phyloP scores from a whole-genome alignment of 2,329 filamentous ascomycete genomes.

The Botrytis elliptica region DNA sequence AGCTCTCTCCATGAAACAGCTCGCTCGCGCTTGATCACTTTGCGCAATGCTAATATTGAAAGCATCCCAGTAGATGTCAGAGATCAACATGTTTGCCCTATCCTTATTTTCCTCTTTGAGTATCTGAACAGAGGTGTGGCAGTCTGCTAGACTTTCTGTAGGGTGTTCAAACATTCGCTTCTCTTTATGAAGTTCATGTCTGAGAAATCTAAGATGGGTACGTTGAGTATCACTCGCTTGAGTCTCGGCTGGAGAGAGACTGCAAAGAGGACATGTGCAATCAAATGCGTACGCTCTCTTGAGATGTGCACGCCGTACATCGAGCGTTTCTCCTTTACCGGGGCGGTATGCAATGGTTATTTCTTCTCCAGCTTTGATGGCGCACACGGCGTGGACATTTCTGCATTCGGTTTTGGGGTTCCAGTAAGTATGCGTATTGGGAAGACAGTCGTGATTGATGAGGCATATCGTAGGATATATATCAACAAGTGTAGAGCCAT shows the following conservation, averaged over 20 bases:
- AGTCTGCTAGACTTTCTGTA: slow-evolving; percentile 35
- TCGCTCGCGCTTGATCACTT: slow-evolving; percentile 44
- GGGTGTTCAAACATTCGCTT: slow-evolving; percentile 32
- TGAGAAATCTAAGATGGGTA: slow-evolving; percentile 36
- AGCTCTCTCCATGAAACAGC: slow-evolving; percentile 43
- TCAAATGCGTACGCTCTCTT: slow-evolving; percentile 40
- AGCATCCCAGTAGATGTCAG: slow-evolving; percentile 44
- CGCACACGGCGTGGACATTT: slow-evolving; percentile 28
- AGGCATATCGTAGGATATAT: slow-evolving; percentile 27
- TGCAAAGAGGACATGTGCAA: slow-evolving; percentile 37
- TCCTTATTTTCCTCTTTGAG: slow-evolving; percentile 30
- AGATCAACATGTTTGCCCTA: slow-evolving; percentile 23
- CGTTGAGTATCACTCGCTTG: slow-evolving; percentile 38
- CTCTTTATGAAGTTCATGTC: slow-evolving; percentile 38
- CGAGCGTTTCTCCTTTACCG: slow-evolving; percentile 18
- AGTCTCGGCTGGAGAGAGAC: slow-evolving; percentile 30
- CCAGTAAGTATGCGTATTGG: slow-evolving; percentile 29
- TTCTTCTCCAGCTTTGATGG: slow-evolving; percentile 30
- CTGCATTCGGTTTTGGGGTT: slow-evolving; percentile 22
- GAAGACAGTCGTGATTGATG: slow-evolving; percentile 32
- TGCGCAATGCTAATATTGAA: slow-evolving; percentile 45
- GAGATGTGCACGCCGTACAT: slow-evolving; percentile 24
- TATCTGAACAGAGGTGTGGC: slow-evolving; percentile 33
- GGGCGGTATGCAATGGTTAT: slow-evolving; percentile 28
- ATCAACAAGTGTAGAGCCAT: slow-evolving; percentile 20